A percentile compares a stretch with the other conserved stretches of the same genome.
These are phyloP conservation scores for Cladosporium sp. DNA, from an alignment of 2,329 filamentous ascomycete genomes.

Conservation along the genomic window DNA sequence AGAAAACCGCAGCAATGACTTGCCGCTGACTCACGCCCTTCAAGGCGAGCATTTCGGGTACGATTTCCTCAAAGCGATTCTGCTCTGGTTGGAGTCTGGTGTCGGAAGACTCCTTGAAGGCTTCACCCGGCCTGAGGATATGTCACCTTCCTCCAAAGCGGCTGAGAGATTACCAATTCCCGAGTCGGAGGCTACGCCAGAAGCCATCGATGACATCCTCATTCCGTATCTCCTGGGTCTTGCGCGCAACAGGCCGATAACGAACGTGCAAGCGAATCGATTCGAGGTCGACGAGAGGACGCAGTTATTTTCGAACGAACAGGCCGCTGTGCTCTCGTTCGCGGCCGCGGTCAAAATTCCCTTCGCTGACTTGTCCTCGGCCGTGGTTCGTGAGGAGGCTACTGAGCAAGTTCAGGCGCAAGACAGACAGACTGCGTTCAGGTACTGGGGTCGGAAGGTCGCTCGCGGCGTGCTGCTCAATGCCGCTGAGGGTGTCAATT, in stretches of 20 bases:
- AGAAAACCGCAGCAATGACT: conserved; percentile 38
- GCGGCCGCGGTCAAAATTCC: conserved; percentile 49
- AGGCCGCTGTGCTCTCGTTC: conserved; percentile 55
- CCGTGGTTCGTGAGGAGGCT: conserved; percentile 23
- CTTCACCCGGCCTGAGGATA: conserved; percentile 47
- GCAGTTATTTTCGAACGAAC: conserved; percentile 50
- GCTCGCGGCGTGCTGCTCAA: conserved; percentile 57
- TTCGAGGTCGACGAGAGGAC: conserved; percentile 55
- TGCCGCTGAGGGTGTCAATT: conserved; percentile 52
- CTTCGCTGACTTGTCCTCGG: conserved; percentile 47
- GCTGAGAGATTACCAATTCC: conserved; percentile 47
- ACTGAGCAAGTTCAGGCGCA: conserved; percentile 33
- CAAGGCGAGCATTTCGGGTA: conserved; percentile 54
- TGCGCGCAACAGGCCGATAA: conserved; percentile 47
- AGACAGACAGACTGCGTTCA: conserved; percentile 40
- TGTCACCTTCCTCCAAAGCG: conserved; percentile 30
- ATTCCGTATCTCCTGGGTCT: conserved; percentile 56
- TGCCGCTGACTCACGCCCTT: conserved; percentile 23
- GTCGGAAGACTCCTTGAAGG: conserved; percentile 51
- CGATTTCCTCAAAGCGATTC: conserved; percentile 60
- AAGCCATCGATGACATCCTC: conserved; percentile 53
- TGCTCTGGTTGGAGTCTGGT: conserved; percentile 60
- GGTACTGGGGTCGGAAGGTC: conserved; percentile 58
- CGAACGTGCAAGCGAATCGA: conserved; percentile 54
- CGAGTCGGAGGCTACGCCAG: conserved; percentile 43